Evolutionary conservation across 2,329 filamentous ascomycete species (phyloP).

Genomic region (Curvularia sp.): DNA sequence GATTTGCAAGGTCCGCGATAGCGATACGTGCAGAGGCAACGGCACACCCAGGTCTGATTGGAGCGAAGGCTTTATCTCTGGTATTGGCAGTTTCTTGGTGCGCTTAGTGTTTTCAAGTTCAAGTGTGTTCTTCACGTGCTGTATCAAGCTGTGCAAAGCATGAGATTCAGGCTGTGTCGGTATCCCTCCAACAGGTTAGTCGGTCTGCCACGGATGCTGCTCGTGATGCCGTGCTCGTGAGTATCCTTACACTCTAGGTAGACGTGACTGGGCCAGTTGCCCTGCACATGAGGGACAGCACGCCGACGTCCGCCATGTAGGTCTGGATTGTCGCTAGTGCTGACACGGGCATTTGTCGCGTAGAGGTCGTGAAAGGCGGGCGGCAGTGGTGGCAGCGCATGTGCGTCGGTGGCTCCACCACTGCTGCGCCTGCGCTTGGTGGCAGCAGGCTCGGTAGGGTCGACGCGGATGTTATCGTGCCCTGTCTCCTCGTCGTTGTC

Average conservation of each 20-base stretch:
- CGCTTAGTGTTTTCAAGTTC: slow-evolving; percentile 28
- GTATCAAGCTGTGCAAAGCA: slow-evolving; percentile 39
- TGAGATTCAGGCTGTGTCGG: slow-evolving; percentile 46
- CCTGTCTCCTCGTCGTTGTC: slow-evolving; percentile 31
- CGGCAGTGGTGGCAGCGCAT: slow-evolving; percentile 74
- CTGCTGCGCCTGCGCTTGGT: slow-evolving; percentile 35
- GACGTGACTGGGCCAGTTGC: slow-evolving; percentile 91
- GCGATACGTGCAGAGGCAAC: slow-evolving; percentile 85
- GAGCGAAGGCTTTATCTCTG: slow-evolving; percentile 70
- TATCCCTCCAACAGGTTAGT: slow-evolving; percentile 50
- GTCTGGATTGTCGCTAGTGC: slow-evolving; percentile 79
- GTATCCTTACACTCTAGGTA: slow-evolving; percentile 86
- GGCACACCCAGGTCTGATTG: slow-evolving; percentile 78
- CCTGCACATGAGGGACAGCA: slow-evolving; percentile 80
- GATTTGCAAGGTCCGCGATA: slow-evolving; percentile 82
- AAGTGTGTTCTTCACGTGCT: slow-evolving; percentile 32
- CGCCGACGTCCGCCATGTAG: slow-evolving; percentile 87
- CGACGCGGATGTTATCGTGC: slow-evolving; percentile 22
- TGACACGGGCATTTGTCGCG: slow-evolving; percentile 77
- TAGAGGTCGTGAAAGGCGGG: slow-evolving; percentile 87
- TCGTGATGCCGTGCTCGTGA: slow-evolving; percentile 1
- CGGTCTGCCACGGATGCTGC: slow-evolving; percentile 31
- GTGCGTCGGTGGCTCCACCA: slow-evolving; percentile 13
- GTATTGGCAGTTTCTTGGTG: slow-evolving; percentile 34
- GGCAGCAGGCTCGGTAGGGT: slow-evolving; percentile 18